Evolutionary conservation across 1,284 basidiomycete species (phyloP), one percentile per base, ranked within the genome.

Genomic region (Cryptococcus sp.): DNA sequence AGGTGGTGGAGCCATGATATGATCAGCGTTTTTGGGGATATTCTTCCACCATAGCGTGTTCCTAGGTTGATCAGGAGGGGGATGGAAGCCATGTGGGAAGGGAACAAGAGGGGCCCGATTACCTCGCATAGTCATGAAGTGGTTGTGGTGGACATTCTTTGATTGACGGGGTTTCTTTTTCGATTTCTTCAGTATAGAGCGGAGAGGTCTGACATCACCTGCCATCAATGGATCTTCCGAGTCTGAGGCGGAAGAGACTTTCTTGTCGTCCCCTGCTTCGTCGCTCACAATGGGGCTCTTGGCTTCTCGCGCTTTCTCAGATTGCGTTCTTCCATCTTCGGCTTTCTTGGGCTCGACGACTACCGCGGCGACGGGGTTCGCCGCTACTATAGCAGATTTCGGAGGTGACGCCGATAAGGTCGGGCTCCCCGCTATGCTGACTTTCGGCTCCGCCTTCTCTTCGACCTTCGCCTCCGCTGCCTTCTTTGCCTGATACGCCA

Each of bases 31-130:
- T 39, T 55, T 56, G 5, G 66, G 67, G 2, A 70, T 52, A 40
- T 68, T 70, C 39, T 67, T 55, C 58, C 60, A 70, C 67, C 67
- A 70, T 3, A 68, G 46, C 3, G 55, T 62, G 47, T 66, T 50
- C 23, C 61, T 56, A 3, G 64, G 56, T 22, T 62, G 22, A 37
- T 61, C 49, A 3, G 66, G 66, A 44, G 64, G 64, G 1, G 67
- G 67, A 54, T 70, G 66, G 7, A 63, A 51, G 0, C 67, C 67
- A 53, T 66, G 64, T 10, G 66, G 67, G 53, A 70, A 70, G 2
- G 67, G 66, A 14, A 68, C 45, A 2, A 70, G 43, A 10, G 60
- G 49, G 13, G 67, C 64, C 31, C 56, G 50, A 36, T 52, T 57
- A 0, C 67, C 67, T 21, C 64, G 39, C 66, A 67, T 70, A 7